Percentiles rank a stretch among this genome's conserved stretches.
These are phyloP conservation scores for Linaria vulgaris DNA, from an alignment of 257 asterid species.

Conservation along the genomic window DNA sequence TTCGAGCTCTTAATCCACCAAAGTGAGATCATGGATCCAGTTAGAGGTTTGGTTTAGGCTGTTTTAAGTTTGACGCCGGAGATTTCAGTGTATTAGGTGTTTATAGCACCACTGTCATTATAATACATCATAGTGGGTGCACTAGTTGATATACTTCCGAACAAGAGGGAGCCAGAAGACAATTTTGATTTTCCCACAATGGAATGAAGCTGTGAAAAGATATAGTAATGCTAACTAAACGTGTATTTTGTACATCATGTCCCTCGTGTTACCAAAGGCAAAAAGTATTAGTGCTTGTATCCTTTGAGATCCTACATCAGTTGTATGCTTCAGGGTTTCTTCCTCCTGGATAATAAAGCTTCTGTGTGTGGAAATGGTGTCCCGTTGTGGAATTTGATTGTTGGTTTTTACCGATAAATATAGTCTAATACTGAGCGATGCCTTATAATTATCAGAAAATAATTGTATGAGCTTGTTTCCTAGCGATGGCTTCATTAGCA, in stretches of 20 bases:
- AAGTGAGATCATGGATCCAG: not conserved
- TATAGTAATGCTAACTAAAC: slow-evolving; percentile 10
- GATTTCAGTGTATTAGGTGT: not conserved
- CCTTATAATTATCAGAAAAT: too few species aligned
- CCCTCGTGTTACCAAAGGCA: not conserved
- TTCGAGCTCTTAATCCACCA: slow-evolving; percentile 17
- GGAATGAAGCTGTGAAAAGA: slow-evolving; percentile 16
- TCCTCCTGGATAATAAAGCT: not conserved
- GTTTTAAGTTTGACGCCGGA: too few species aligned
- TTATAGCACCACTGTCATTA: not conserved
- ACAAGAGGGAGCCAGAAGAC: too few species aligned
- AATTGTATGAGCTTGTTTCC: too few species aligned
- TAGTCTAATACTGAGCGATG: too few species aligned
- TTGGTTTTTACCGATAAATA: not conserved
- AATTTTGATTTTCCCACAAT: not conserved
- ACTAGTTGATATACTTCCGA: too few species aligned
- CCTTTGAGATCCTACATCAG: not conserved
- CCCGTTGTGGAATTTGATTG: not conserved
- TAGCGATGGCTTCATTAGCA: not conserved
- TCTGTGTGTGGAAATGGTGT: too few species aligned
- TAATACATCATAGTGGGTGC: too few species aligned
- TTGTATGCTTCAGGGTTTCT: not conserved
- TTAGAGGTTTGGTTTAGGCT: too few species aligned
- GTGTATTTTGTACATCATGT: slow-evolving; percentile 14
- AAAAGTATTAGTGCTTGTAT: not conserved